Percentiles rank a stretch among this genome's conserved stretches.
phyloP scores from a whole-genome alignment of 225 moss, liverwort and hornwort genomes.

The Polytrichum formosum region DNA sequence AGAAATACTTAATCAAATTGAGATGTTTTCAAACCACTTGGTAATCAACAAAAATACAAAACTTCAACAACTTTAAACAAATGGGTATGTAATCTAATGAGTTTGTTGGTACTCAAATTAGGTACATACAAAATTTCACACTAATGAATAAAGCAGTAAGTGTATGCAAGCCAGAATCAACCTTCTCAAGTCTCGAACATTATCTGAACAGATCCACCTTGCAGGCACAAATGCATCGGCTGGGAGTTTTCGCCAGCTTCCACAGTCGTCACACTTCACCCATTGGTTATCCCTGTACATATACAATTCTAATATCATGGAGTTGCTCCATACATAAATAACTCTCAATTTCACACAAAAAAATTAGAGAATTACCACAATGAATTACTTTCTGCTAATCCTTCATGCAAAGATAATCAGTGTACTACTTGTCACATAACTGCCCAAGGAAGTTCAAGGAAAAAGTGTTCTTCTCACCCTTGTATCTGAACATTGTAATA shows the following conservation, averaged over 20 bases:
- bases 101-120: too few species aligned
- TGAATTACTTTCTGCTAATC: background rate
- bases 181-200: conserved; percentile 75
- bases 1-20: background rate
- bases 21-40: too few species aligned
- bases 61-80: too few species aligned
- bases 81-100: too few species aligned
- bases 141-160: background rate
- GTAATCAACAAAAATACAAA: too few species aligned
- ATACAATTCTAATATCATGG: conserved; percentile 1
- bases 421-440: background rate
- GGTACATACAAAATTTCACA: too few species aligned
- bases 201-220: conserved; percentile 86
- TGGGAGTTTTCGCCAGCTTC: conserved; percentile 81
- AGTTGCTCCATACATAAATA: too few species aligned
- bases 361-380: too few species aligned
- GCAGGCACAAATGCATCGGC: conserved; percentile 61
- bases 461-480: conserved; percentile 45
- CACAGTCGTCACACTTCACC: conserved; percentile 92
- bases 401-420: background rate
- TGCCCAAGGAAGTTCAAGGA: conserved; percentile 1
- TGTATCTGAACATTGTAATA: conserved; percentile 41
- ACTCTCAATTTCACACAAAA: too few species aligned
- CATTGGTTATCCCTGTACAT: conserved; percentile 83
- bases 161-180: conserved; percentile 7